Conservation (phyloP, 345 rosid genomes). For the Euphorbia lathyris region DNA sequence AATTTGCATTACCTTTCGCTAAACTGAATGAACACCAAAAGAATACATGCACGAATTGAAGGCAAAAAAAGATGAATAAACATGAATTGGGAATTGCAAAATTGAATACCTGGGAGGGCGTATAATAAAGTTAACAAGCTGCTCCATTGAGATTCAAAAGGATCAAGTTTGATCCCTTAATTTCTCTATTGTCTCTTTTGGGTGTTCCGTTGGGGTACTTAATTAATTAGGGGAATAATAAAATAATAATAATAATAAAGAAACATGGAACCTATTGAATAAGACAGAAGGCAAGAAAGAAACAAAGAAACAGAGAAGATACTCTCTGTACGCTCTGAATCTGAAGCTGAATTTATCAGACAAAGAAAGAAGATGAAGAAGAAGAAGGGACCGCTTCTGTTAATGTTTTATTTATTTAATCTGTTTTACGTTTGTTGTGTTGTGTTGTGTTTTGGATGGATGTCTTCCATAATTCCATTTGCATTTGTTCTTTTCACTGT, state of each 20-base stretch:
- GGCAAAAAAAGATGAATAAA: not conserved
- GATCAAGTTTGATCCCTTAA: not conserved
- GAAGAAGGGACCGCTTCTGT: constrained; percentile 8
- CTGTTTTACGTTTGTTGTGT: not conserved
- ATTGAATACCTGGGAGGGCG: constrained; percentile 83
- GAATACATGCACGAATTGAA: too few relatives aligned
- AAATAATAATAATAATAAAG: not conserved
- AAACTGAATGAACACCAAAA: constrained; percentile 1
- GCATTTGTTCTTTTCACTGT: constrained; percentile 12
- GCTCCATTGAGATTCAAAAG: constrained; percentile 60
- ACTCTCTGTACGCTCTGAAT: not conserved
- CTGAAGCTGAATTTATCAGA: constrained; percentile 17
- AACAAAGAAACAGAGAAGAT: constrained; percentile 8
- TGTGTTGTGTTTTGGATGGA: not conserved
- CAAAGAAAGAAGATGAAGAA: not conserved
- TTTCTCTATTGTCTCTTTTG: not conserved
- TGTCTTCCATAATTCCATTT: constrained; percentile 13
- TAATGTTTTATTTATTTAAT: not conserved
- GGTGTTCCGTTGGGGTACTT: not conserved
- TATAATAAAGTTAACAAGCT: constrained; percentile 88
- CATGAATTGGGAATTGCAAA: not conserved
- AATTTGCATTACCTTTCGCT: constrained; percentile 1
- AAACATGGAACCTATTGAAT: too few relatives aligned
- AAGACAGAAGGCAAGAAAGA: not conserved
- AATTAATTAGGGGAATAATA: constrained; percentile 4